phyloP scores from a whole-genome alignment of 192 early-diverging fungal genomes.

The Bifiguratus adelaidae region DNA sequence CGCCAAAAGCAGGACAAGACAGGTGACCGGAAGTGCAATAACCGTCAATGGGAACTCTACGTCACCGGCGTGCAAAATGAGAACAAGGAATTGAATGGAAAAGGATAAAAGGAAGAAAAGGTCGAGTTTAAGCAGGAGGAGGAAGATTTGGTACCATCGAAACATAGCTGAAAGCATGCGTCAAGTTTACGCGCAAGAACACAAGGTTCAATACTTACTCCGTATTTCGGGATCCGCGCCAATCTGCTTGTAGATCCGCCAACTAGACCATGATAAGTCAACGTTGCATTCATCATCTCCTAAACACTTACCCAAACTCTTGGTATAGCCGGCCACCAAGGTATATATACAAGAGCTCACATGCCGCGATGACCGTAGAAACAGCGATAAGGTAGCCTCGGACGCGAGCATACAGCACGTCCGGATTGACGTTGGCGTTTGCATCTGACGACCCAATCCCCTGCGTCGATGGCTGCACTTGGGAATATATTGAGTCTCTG shows the following conservation, averaged over 20 bases:
- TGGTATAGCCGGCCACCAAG: constrained; percentile 40
- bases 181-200: neutral
- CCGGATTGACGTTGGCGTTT: neutral
- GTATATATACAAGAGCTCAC: constrained; percentile 29
- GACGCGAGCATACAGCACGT: constrained; percentile 5
- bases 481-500: constrained; percentile 23
- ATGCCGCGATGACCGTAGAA: constrained; percentile 43
- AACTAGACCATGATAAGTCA: constrained; percentile 15
- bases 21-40: constrained; percentile 44
- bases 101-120: constrained; percentile 76
- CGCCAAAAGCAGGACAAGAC: constrained; percentile 47
- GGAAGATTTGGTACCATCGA: constrained; percentile 65
- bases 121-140: constrained; percentile 72
- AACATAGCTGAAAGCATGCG: constrained; percentile 31
- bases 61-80: constrained; percentile 33
- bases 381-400: constrained; percentile 35
- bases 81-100: constrained; percentile 51
- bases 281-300: neutral
- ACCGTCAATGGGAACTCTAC: constrained; percentile 38
- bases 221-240: constrained; percentile 49
- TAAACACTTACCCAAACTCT: constrained; percentile 43
- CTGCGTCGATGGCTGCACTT: too few relatives aligned
- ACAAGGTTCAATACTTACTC: constrained; percentile 23
- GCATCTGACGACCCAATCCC: constrained; percentile 4
- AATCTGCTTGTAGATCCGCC: constrained; percentile 53